phyloP scores from a whole-genome alignment of 225 moss, liverwort and hornwort genomes.

The Climacium dendroides region DNA sequence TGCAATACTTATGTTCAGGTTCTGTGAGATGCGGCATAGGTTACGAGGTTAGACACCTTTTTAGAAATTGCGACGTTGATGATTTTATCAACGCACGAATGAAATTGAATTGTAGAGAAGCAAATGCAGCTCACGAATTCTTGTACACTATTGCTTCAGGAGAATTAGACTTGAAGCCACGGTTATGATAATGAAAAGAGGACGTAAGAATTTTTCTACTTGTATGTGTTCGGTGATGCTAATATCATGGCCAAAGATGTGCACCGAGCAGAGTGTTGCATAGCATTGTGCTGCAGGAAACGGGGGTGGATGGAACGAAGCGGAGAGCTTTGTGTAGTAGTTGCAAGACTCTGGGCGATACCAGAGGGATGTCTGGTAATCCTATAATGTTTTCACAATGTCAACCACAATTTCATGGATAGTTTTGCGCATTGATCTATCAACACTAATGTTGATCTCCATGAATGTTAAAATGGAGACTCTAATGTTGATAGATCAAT shows the following conservation, averaged over 20 bases:
- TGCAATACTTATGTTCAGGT: neutral
- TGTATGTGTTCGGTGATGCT: constrained; percentile 77
- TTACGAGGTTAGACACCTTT: neutral
- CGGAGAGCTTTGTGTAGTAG: constrained; percentile 61
- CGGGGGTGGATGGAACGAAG: constrained; percentile 13
- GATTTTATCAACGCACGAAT: neutral
- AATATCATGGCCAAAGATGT: constrained; percentile 81
- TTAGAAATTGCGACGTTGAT: neutral
- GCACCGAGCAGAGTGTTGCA: constrained; percentile 12
- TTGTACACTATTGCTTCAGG: constrained; percentile 8
- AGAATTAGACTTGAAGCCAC: neutral
- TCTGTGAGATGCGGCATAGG: neutral
- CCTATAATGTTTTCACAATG: neutral
- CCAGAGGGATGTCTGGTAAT: constrained; percentile 81
- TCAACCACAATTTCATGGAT: neutral
- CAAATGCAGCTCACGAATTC: neutral
- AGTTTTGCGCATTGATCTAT: no score
- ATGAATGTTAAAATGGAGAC: no score
- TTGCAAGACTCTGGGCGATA: constrained; percentile 66
- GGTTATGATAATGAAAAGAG: neutral
- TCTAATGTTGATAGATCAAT: neutral
- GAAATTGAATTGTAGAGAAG: neutral
- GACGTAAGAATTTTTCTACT: neutral
- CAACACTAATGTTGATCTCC: no score
- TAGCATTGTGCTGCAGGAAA: constrained; percentile 50